phyloP scores from a whole-genome alignment of 1,284 basidiomycete genomes.

The Leccinum fallax region DNA sequence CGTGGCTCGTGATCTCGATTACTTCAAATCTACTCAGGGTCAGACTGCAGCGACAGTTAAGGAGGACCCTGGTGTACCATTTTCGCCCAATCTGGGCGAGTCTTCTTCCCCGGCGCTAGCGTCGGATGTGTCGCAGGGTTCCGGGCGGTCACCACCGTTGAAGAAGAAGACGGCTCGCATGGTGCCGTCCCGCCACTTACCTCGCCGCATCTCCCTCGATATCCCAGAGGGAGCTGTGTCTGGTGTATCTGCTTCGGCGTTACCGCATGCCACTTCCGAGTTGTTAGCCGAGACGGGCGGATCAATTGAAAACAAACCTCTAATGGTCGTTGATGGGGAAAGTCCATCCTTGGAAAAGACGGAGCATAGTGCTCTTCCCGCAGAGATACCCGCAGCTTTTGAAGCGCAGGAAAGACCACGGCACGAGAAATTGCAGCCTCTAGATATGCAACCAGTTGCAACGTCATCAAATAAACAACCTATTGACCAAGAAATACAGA shows the following conservation, averaged over 20 bases:
- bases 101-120: not conserved
- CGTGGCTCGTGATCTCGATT: conserved; percentile 34
- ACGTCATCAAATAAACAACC: not conserved
- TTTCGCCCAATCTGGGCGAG: conserved; percentile 1
- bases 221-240: conserved; percentile 1
- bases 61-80: not conserved
- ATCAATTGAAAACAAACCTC: not conserved
- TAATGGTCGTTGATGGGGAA: conserved; percentile 10
- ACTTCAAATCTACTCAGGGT: conserved; percentile 28
- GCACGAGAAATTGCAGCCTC: not conserved
- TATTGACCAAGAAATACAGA: not conserved
- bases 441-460: not conserved
- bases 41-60: not conserved
- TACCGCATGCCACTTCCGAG: not conserved
- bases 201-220: conserved; percentile 19
- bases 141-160: not conserved
- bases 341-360: not conserved
- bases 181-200: conserved; percentile 27
- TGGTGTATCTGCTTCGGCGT: not conserved
- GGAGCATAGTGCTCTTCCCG: not conserved
- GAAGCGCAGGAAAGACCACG: not conserved
- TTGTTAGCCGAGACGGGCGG: not conserved
- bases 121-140: conserved; percentile 3
- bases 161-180: conserved; percentile 31
- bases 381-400: not conserved